Evolutionary conservation across 805 yeast species (phyloP).

Genomic region (Candida saitoana): DNA sequence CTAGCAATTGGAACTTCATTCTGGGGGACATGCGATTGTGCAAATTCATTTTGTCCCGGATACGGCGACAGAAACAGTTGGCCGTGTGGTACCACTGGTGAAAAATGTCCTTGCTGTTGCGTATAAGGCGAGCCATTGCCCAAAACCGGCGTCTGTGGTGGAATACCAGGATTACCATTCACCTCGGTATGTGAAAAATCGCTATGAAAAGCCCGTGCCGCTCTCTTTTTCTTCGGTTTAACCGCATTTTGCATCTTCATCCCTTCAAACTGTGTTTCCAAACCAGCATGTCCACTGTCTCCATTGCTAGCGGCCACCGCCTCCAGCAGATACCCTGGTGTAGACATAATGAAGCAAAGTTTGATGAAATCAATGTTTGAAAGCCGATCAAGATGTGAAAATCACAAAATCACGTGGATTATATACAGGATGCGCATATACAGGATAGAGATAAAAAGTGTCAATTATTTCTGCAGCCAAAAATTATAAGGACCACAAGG

Average conservation of each 20-base stretch:
- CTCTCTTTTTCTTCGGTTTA: conserved; percentile 24
- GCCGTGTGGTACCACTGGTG: not conserved
- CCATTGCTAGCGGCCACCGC: not conserved
- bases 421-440: not conserved
- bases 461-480: too few relatives aligned
- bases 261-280: conserved; percentile 5
- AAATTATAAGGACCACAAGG: not conserved
- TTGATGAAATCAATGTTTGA: too few relatives aligned
- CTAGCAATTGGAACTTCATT: not conserved
- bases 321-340: not conserved
- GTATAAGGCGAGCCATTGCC: not conserved
- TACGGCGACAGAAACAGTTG: not conserved
- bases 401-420: not conserved
- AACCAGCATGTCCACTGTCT: not conserved
- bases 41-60: conserved; percentile 4
- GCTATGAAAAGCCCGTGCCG: conserved; percentile 28
- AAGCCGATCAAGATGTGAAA: not conserved
- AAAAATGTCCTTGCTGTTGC: not conserved
- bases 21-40: not conserved
- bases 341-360: not conserved
- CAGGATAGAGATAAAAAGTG: not conserved
- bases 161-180: not conserved
- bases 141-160: not conserved
- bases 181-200: conserved; percentile 11
- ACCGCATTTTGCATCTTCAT: not conserved